A percentile compares a stretch with the other conserved stretches of the same genome.
Conservation (phyloP, 495 filamentous ascomycete species). For the Penicillium desertorum region DNA sequence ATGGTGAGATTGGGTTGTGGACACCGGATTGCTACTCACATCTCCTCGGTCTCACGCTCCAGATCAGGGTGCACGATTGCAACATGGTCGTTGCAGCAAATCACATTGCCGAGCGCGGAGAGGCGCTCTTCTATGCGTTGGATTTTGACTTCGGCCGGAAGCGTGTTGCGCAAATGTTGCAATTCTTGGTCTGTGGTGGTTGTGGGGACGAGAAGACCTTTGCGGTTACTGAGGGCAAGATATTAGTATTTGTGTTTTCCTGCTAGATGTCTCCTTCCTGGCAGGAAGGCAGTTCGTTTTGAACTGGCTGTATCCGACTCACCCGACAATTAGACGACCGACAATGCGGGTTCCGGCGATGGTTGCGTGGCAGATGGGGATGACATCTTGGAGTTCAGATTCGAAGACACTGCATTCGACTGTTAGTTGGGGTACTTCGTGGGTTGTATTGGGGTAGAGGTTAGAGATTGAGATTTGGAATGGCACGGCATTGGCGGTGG, state of each 20-base stretch:
- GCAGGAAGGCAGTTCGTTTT: not conserved
- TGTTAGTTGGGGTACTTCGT: constrained; percentile 7
- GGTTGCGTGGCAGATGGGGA: constrained; percentile 96
- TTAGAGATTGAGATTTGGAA: not conserved
- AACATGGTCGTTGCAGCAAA: constrained; percentile 94
- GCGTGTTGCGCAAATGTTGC: constrained; percentile 89
- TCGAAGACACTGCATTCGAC: constrained; percentile 69
- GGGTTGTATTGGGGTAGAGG: not conserved
- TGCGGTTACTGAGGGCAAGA: constrained; percentile 67
- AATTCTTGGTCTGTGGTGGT: constrained; percentile 97
- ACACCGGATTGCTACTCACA: constrained; percentile 37
- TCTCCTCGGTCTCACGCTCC: constrained; percentile 93
- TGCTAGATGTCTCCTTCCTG: not conserved
- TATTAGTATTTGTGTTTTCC: constrained; percentile 16
- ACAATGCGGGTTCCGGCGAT: constrained; percentile 96
- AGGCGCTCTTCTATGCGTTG: constrained; percentile 95
- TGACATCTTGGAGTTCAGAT: constrained; percentile 93
- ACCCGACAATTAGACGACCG: constrained; percentile 93
- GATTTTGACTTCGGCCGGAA: constrained; percentile 89
- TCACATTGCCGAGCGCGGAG: constrained; percentile 94
- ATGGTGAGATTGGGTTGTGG: not conserved
- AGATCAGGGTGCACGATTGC: constrained; percentile 95
- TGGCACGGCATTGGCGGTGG: not conserved
- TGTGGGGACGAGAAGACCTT: constrained; percentile 93
- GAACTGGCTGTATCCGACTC: constrained; percentile 33